These are phyloP conservation scores for Nemania sp. DNA, from an alignment of 2,329 filamentous ascomycete genomes.

Conservation along the genomic window DNA sequence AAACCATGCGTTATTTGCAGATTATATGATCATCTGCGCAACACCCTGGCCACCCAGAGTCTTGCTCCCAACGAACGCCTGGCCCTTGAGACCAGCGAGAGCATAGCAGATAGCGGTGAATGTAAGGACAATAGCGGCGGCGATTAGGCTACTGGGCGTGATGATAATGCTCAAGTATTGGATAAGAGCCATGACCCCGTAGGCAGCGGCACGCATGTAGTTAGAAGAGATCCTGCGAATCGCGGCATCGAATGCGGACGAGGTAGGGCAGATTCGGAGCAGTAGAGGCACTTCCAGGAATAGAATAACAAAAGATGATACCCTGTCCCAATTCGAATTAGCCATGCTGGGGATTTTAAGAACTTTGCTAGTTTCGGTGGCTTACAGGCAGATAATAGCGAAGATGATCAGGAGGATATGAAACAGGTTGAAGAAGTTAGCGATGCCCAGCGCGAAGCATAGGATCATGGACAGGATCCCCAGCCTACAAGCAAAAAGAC, in stretches of 20 bases:
- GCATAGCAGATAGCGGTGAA: constrained; percentile 84
- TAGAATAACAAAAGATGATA: constrained; percentile 78
- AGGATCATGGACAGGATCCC: constrained; percentile 78
- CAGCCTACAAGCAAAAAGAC: constrained; percentile 61
- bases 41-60: constrained; percentile 93
- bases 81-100: constrained; percentile 82
- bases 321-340: constrained; percentile 58
- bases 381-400: constrained; percentile 66
- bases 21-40: constrained; percentile 96
- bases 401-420: constrained; percentile 63
- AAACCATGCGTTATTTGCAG: constrained; percentile 4
- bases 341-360: background rate
- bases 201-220: constrained; percentile 94
- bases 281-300: constrained; percentile 94
- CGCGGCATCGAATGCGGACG: constrained; percentile 84
- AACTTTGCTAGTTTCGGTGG: constrained; percentile 21
- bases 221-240: constrained; percentile 95
- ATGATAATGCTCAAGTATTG: constrained; percentile 85
- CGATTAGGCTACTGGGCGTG: constrained; percentile 79
- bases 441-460: constrained; percentile 76
- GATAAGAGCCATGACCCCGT: constrained; percentile 80
- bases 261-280: constrained; percentile 97
- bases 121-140: constrained; percentile 83
- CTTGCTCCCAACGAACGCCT: constrained; percentile 92
- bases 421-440: constrained; percentile 71